Conservation (phyloP, 345 rosid species). For the Pelargonium nanum region DNA sequence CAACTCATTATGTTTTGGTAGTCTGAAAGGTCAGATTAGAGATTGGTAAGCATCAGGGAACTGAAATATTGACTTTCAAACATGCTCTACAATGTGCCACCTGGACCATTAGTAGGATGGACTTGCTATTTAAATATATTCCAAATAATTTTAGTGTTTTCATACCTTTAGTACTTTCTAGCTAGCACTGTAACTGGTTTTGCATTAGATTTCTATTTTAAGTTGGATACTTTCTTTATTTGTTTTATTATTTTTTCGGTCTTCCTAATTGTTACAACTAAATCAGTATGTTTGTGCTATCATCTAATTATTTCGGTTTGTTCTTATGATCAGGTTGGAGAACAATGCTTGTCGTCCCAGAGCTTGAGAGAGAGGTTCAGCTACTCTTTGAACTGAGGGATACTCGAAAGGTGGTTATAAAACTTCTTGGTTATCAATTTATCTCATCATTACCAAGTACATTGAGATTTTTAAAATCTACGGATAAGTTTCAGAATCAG, state of each 20-base stretch:
- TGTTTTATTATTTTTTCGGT: background rate
- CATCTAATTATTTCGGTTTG: constrained; percentile 1
- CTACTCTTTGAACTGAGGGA: constrained; percentile 60
- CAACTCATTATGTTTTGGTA: too few species aligned
- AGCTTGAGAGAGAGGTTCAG: constrained; percentile 76
- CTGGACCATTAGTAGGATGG: too few species aligned
- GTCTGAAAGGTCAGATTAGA: too few species aligned
- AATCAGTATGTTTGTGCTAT: background rate
- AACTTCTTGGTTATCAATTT: background rate
- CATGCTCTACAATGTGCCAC: background rate
- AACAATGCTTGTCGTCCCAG: constrained; percentile 87
- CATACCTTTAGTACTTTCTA: background rate
- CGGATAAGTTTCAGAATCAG: background rate
- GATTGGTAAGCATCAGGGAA: too few species aligned
- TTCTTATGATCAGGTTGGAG: constrained; percentile 57
- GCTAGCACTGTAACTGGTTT: background rate
- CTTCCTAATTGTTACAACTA: background rate
- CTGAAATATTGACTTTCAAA: background rate
- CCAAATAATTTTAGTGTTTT: background rate
- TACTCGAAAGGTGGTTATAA: constrained; percentile 43
- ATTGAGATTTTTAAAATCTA: too few species aligned
- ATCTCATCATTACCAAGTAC: background rate
- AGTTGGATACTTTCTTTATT: too few species aligned
- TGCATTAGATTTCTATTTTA: background rate
- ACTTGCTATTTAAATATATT: too few species aligned